A percentile compares a stretch with the other conserved stretches of the same genome.
phyloP scores from a whole-genome alignment of 805 yeast species.

The Cyberlindnera lachancei region DNA sequence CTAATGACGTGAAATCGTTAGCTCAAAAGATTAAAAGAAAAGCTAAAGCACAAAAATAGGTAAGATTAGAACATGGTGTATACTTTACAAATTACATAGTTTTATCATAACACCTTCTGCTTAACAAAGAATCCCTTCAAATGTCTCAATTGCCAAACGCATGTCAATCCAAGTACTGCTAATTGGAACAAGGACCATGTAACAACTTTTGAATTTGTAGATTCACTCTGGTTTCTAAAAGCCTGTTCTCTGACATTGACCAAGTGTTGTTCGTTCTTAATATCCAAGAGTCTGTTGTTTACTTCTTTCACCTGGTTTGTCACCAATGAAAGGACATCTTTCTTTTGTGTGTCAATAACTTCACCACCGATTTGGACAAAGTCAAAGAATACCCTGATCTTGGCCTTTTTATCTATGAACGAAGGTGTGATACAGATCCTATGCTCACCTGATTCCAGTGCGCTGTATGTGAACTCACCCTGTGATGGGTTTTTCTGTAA shows the following conservation, averaged over 20 bases:
- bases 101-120: constrained; percentile 59
- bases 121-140: constrained; percentile 78
- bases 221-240: constrained; percentile 74
- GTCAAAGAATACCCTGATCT: constrained; percentile 68
- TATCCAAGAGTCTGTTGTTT: constrained; percentile 46
- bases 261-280: constrained; percentile 57
- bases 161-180: constrained; percentile 56
- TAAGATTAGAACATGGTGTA: background rate
- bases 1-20: constrained; percentile 10
- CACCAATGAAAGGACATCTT: constrained; percentile 44
- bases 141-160: constrained; percentile 70
- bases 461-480: constrained; percentile 74
- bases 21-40: constrained; percentile 15
- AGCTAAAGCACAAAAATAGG: constrained; percentile 5
- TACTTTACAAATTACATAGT: background rate
- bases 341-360: constrained; percentile 53
- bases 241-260: constrained; percentile 61
- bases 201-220: constrained; percentile 64
- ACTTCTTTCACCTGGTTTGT: constrained; percentile 49
- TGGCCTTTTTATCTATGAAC: constrained; percentile 33
- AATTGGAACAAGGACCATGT: constrained; percentile 71
- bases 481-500: constrained; percentile 51
- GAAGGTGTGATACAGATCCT: constrained; percentile 63
- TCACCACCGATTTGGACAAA: constrained; percentile 62
- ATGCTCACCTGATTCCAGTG: constrained; percentile 82